phyloP scores from a whole-genome alignment of 2,329 filamentous ascomycete genomes.

The Calonectria pseudoreteaudii region DNA sequence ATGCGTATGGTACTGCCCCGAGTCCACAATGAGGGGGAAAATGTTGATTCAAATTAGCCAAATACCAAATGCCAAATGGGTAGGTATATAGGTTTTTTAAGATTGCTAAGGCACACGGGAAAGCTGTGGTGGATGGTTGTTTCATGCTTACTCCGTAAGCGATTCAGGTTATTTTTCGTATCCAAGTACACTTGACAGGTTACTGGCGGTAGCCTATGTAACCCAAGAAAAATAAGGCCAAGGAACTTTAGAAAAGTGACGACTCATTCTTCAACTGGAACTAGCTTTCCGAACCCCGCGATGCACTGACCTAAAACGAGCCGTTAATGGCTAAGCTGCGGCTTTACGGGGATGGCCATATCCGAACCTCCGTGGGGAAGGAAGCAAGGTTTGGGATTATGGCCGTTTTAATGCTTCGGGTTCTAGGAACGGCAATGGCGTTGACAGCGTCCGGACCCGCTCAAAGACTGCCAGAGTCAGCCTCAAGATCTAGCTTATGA shows the following conservation, averaged over 20 bases:
- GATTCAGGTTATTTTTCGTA: neutral
- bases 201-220: neutral
- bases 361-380: neutral
- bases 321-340: neutral
- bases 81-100: neutral
- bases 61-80: neutral
- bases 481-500: neutral
- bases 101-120: neutral
- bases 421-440: conserved; percentile 52
- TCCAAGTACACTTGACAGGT: neutral
- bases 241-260: neutral
- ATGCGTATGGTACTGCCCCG: neutral
- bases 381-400: conserved; percentile 21
- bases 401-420: conserved; percentile 37
- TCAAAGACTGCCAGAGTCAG: conserved; percentile 36
- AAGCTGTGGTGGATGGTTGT: neutral
- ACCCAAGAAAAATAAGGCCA: neutral
- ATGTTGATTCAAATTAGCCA: no score
- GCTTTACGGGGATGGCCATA: neutral
- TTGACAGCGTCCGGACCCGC: conserved; percentile 43
- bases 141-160: neutral
- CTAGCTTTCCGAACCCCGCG: neutral
- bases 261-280: neutral
- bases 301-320: neutral
- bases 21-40: neutral